These are phyloP conservation scores for Aureobasidium lini DNA, from an alignment of 2,329 filamentous ascomycete genomes.

Conservation along the genomic window DNA sequence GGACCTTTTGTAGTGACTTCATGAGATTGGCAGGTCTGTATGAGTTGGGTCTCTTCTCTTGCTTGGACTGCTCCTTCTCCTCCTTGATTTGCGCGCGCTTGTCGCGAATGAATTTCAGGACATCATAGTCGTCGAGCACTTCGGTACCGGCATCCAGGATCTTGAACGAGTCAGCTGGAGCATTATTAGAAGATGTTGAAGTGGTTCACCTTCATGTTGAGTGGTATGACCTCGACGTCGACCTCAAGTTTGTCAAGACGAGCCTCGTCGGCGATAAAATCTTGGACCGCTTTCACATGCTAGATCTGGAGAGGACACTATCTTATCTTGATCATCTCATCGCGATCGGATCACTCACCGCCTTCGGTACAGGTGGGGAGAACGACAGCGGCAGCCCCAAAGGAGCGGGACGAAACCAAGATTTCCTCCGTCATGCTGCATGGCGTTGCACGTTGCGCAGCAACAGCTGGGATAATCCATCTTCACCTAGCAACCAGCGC, in stretches of 20 bases:
- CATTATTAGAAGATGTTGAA: fast-evolving
- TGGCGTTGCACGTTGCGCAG: conserved; percentile 4
- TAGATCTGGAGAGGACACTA: neutral
- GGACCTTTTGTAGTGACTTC: conserved; percentile 13
- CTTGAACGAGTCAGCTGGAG: conserved; percentile 8
- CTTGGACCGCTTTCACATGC: conserved; percentile 9
- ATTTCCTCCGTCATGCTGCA: conserved; percentile 6
- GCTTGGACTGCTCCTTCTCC: conserved; percentile 25
- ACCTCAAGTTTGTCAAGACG: neutral
- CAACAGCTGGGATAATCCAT: neutral
- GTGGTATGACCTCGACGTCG: neutral
- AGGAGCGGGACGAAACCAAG: conserved; percentile 7
- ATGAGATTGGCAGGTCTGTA: conserved; percentile 24
- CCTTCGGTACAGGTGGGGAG: neutral
- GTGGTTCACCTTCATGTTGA: neutral
- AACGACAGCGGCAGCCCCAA: neutral
- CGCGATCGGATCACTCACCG: neutral
- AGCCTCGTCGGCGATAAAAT: neutral
- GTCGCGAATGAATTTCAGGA: conserved; percentile 26
- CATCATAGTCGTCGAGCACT: conserved; percentile 28
- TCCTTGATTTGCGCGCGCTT: conserved; percentile 25
- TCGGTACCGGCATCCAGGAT: conserved; percentile 30
- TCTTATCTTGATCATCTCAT: conserved; percentile 1
- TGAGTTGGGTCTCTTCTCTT: conserved; percentile 17
- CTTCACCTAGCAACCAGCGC: conserved; percentile 12